Base-by-base conservation (phyloP, 179 eudicot species). In the Patellifolia procumbens region DNA sequence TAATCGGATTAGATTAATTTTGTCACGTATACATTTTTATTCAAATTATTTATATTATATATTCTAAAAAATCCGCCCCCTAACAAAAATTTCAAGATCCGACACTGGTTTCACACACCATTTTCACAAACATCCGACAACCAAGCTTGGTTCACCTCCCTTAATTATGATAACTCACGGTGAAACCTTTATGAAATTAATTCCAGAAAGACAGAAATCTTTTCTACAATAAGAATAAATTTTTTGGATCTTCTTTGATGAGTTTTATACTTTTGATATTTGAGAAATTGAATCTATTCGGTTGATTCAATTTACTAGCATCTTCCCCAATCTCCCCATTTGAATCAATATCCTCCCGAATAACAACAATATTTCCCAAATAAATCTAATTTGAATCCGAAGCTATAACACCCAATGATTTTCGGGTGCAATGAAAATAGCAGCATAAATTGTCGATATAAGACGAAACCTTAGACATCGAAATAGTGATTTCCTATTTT, bases 211-310 rank as follows among this genome's bases (percentile, higher is more conserved):
- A 52, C 58, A 52, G 2, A 13, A 19, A 55, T 55, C 60, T 55
- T 55, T 55, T 55, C 28, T 20, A 55, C 60, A 55, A 55, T n/a
- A 55, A 55, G 60, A 55, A 55, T 55, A n/a, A 55, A 55, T 55
- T 55, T 55, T 55, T 55, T 55, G 60, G 28, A n/a, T 55, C 28
- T 55, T 55, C 26, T n/a, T 22, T 19, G 60, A 28, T 5, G 60
- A 55, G 16, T 55, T 55, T 55, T 13, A 55, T 55, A 55, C n/a
- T n/a, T 55, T 55, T 48, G 20, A 48, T 48, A 48, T 48, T 48
- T 2, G 52, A 16, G 52, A 48, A 48, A 48, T 48, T 48, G 2
- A 48, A 1, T 48, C 52, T 16, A 48, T 48, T 11, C 16, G 52
- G 60, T 55, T 8, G 12, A 22, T 20, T 55, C 24, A 20, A 20